A percentile compares a stretch with the other conserved stretches of the same genome.
Conservation (phyloP, 2,329 filamentous ascomycete genomes). For the Chaetomiaceae sp. region DNA sequence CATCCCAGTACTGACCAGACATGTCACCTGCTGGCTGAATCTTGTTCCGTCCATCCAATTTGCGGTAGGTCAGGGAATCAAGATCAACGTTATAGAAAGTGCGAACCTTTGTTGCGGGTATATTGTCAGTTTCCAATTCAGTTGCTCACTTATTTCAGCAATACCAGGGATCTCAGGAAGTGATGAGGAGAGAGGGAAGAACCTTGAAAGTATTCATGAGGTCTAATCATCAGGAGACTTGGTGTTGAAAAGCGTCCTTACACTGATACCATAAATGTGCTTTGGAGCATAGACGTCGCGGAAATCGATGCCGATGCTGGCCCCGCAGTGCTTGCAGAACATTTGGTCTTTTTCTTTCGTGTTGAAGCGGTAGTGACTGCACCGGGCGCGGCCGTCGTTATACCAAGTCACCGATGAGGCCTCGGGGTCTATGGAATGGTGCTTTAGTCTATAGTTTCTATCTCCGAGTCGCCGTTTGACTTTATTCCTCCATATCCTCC, state of each 20-base stretch:
- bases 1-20: conserved; percentile 13
- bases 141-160: too few species aligned
- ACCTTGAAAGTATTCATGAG: not conserved
- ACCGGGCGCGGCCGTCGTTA: conserved; percentile 35
- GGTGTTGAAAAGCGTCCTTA: conserved; percentile 26
- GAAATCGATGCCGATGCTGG: conserved; percentile 46
- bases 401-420: conserved; percentile 28
- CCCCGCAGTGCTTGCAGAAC: conserved; percentile 46
- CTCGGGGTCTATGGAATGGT: conserved; percentile 4
- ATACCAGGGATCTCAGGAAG: too few species aligned
- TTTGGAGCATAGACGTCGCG: conserved; percentile 25
- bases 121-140: too few species aligned
- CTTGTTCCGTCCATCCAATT: conserved; percentile 6
- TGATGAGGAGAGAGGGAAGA: too few species aligned
- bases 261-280: conserved; percentile 42
- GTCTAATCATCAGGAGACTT: too few species aligned
- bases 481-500: not conserved
- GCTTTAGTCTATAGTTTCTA: conserved; percentile 20
- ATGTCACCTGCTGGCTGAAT: conserved; percentile 5
- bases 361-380: conserved; percentile 43
- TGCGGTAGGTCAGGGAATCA: conserved; percentile 5
- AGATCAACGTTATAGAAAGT: conserved; percentile 10
- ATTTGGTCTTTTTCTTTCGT: conserved; percentile 45
- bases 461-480: not conserved
- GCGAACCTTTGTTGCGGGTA: too few species aligned